A percentile compares a stretch with the other conserved stretches of the same genome.
These are phyloP conservation scores for Diaporthe humulicola DNA, from an alignment of 2,329 filamentous ascomycete genomes.

Conservation along the genomic window DNA sequence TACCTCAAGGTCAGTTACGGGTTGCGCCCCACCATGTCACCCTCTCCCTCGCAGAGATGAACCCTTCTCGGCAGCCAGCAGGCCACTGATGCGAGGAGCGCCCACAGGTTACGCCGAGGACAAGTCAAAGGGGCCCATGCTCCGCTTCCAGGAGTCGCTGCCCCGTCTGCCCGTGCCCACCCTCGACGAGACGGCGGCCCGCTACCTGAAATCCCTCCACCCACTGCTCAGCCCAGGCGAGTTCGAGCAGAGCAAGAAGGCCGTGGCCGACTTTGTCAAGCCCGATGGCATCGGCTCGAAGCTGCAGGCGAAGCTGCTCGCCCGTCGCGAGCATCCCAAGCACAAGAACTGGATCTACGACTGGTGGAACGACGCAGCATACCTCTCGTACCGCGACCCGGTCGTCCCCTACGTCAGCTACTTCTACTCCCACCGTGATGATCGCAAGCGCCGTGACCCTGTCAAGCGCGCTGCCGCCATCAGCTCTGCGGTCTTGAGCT, in stretches of 20 bases:
- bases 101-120: slow-evolving; percentile 82
- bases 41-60: not conserved
- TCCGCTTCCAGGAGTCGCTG: slow-evolving; percentile 89
- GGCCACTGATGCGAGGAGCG: slow-evolving; percentile 29
- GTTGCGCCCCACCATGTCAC: not conserved
- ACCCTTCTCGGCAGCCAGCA: slow-evolving; percentile 21
- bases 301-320: slow-evolving; percentile 89
- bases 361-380: slow-evolving; percentile 98
- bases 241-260: slow-evolving; percentile 80
- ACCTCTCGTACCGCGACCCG: slow-evolving; percentile 93
- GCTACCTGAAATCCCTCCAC: slow-evolving; percentile 85
- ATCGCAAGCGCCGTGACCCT: slow-evolving; percentile 87
- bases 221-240: slow-evolving; percentile 79
- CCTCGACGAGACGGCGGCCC: slow-evolving; percentile 83
- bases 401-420: slow-evolving; percentile 99
- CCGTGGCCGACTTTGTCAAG: slow-evolving; percentile 88
- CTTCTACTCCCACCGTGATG: slow-evolving; percentile 98
- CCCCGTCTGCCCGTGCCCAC: slow-evolving; percentile 84
- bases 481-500: slow-evolving; percentile 86
- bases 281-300: slow-evolving; percentile 86
- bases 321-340: slow-evolving; percentile 82
- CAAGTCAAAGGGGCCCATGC: slow-evolving; percentile 81
- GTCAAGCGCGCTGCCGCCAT: slow-evolving; percentile 94
- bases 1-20: slow-evolving; percentile 61
- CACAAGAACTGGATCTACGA: slow-evolving; percentile 95